Percentiles rank a stretch among this genome's conserved stretches.
Conservation (phyloP, 768 basidiomycete genomes). For the Podaxis sp. region DNA sequence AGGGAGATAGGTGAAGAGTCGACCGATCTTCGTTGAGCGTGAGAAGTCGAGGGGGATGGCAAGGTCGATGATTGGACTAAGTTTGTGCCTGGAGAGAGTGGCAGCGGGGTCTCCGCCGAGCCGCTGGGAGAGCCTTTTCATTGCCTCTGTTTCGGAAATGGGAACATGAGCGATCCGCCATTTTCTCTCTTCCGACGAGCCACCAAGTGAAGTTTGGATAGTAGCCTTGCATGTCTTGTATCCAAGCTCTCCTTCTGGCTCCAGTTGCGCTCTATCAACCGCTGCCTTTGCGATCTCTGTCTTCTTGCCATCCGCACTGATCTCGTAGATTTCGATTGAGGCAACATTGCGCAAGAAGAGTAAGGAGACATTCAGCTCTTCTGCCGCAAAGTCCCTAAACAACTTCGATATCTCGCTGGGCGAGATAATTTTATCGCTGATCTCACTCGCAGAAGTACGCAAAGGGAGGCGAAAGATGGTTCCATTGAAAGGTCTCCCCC, state of each 20-base stretch:
- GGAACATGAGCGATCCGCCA: conserved; percentile 36
- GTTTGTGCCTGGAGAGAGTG: conserved; percentile 37
- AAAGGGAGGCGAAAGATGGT: conserved; percentile 49
- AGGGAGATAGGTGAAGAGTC: conserved; percentile 49
- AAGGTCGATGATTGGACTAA: conserved; percentile 36
- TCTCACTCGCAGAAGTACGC: conserved; percentile 29
- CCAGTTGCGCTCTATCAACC: not conserved
- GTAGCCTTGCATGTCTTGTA: conserved; percentile 14
- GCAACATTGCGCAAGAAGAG: conserved; percentile 44
- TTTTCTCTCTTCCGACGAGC: conserved; percentile 14
- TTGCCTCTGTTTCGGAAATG: conserved; percentile 25
- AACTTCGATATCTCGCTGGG: conserved; percentile 33
- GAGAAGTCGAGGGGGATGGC: conserved; percentile 30
- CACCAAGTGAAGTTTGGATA: conserved; percentile 4
- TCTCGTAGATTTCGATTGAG: conserved; percentile 37
- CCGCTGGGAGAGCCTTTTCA: conserved; percentile 23
- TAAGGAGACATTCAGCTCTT: conserved; percentile 38
- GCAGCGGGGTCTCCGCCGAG: conserved; percentile 22
- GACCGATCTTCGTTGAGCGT: conserved; percentile 23
- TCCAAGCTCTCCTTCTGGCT: conserved; percentile 13
- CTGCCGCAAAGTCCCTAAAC: conserved; percentile 37
- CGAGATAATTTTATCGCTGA: conserved; percentile 32
- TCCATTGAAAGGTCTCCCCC: conserved; percentile 28
- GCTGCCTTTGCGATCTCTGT: not conserved
- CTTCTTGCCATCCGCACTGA: conserved; percentile 26